phyloP scores from a whole-genome alignment of 2,329 filamentous ascomycete species.

The Botryotinia calthae region DNA sequence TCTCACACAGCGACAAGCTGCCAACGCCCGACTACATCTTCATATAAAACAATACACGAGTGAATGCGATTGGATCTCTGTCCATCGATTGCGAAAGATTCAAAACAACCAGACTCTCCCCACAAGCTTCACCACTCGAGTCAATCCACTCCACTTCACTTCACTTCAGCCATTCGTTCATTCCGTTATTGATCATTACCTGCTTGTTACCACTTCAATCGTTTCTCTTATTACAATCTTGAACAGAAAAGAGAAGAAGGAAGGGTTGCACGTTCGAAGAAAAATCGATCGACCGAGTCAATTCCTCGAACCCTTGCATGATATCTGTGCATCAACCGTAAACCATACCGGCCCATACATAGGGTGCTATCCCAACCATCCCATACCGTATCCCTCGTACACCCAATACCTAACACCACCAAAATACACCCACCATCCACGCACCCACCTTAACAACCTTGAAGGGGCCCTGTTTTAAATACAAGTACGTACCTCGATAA shows the following conservation, averaged over 20 bases:
- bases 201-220: neutral
- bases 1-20: neutral
- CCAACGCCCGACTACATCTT: too few species aligned
- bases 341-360: neutral
- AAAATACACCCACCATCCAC: neutral
- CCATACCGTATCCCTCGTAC: neutral
- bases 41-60: neutral
- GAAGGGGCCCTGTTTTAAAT: neutral
- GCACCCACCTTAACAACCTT: neutral
- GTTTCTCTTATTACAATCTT: neutral
- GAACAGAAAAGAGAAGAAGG: neutral
- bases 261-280: neutral
- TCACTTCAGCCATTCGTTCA: neutral
- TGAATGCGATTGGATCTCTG: neutral
- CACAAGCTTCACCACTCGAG: neutral
- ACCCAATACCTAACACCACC: neutral
- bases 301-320: conserved; percentile 13
- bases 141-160: neutral
- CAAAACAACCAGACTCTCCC: neutral
- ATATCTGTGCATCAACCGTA: conserved; percentile 3
- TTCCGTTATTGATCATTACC: neutral
- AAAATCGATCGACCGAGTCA: conserved; percentile 17
- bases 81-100: neutral
- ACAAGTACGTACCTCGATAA: conserved; percentile 9
- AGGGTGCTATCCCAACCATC: neutral